phyloP scores from a whole-genome alignment of 257 asterid species.

The Fraxinus anomala region DNA sequence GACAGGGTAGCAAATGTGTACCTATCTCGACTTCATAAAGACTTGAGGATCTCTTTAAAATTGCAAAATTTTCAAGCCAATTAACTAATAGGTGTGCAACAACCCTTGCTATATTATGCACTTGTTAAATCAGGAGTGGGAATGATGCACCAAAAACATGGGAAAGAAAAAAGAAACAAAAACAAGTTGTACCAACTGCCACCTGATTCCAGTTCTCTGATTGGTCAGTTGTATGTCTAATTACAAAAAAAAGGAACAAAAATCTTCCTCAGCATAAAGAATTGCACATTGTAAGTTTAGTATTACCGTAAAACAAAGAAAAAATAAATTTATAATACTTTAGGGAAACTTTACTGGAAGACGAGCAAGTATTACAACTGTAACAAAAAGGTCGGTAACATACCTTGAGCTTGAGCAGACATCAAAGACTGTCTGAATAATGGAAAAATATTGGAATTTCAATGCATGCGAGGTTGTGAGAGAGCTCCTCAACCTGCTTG shows the following conservation, averaged over 20 bases:
- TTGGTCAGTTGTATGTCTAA: no score
- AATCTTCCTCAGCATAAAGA: no score
- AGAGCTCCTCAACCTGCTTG: slow-evolving; percentile 48
- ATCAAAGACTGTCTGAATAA: slow-evolving; percentile 38
- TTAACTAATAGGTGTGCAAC: background rate
- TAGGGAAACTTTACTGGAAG: background rate
- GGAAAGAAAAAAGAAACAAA: background rate
- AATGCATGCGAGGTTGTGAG: slow-evolving; percentile 38
- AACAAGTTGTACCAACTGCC: background rate
- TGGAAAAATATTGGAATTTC: slow-evolving; percentile 39
- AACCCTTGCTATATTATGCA: background rate
- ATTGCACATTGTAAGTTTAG: no score
- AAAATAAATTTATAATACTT: background rate
- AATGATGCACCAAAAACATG: background rate
- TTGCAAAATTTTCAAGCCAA: background rate
- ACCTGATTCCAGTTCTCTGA: no score
- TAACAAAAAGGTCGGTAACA: background rate
- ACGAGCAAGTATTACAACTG: background rate
- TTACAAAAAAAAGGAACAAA: no score
- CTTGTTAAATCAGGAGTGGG: background rate
- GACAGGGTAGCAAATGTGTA: no score
- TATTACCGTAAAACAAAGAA: no score
- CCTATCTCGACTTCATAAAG: background rate
- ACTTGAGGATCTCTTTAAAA: background rate
- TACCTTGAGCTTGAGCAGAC: slow-evolving; percentile 25